phyloP scores from a whole-genome alignment of 192 early-diverging fungal genomes.

The Entrophospora sp. region DNA sequence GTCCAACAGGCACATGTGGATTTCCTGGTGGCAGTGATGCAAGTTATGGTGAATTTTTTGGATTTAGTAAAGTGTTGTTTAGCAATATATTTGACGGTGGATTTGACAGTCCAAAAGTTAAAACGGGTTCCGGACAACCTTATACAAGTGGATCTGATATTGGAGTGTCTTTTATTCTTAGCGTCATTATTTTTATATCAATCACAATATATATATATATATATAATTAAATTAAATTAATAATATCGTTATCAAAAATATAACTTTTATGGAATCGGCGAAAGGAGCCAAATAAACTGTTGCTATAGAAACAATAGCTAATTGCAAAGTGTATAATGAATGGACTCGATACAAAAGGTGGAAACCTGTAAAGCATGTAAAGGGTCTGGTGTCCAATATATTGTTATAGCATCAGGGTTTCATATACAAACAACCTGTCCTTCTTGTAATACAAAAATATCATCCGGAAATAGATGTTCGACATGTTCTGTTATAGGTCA shows the following conservation, averaged over 20 bases:
- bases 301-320: conserved; percentile 53
- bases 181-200: background rate
- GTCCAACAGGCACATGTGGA: conserved; percentile 41
- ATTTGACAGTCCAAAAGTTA: conserved; percentile 28
- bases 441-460: conserved; percentile 64
- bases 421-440: conserved; percentile 79
- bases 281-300: conserved; percentile 66
- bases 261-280: conserved; percentile 88
- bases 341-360: conserved; percentile 73
- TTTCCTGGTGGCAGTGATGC: conserved; percentile 49
- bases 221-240: background rate
- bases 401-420: conserved; percentile 76
- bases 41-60: conserved; percentile 58
- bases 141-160: conserved; percentile 52
- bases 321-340: conserved; percentile 73
- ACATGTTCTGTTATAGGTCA: conserved; percentile 76
- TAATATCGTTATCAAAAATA: conserved; percentile 22
- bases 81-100: too few relatives aligned
- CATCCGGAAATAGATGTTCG: conserved; percentile 56
- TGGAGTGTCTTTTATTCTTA: conserved; percentile 29
- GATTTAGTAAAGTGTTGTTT: too few relatives aligned
- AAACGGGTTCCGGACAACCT: background rate
- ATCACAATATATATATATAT: too few relatives aligned
- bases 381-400: conserved; percentile 77
- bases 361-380: conserved; percentile 69